phyloP scores from a whole-genome alignment of 352 stramenopile species.

The Halophytophthora polymorphica region DNA sequence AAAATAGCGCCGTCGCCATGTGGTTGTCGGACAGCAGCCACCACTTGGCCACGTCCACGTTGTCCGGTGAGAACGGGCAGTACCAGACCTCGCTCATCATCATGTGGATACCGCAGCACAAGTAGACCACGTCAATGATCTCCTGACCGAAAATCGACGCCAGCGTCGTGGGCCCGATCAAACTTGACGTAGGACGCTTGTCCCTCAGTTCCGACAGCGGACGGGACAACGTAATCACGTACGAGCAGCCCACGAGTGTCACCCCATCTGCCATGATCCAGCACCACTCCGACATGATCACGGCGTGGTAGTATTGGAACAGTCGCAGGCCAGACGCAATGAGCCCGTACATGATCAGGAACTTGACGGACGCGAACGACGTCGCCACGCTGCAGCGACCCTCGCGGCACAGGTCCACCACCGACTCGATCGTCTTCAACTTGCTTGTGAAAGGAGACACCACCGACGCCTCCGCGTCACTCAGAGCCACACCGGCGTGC shows the following conservation, averaged over 20 bases:
- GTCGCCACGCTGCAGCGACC: slow-evolving; percentile 78
- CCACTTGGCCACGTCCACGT: slow-evolving; percentile 23
- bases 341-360: slow-evolving; percentile 88
- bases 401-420: slow-evolving; percentile 79
- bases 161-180: slow-evolving; percentile 43
- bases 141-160: slow-evolving; percentile 32
- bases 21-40: slow-evolving; percentile 29
- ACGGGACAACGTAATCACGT: slow-evolving; percentile 58
- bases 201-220: slow-evolving; percentile 25
- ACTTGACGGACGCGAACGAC: slow-evolving; percentile 82
- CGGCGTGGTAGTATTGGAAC: slow-evolving; percentile 57
- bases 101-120: slow-evolving; percentile 17
- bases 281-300: slow-evolving; percentile 64
- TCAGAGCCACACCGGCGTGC: slow-evolving; percentile 78
- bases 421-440: slow-evolving; percentile 69
- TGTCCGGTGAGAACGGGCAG: slow-evolving; percentile 22
- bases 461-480: slow-evolving; percentile 68
- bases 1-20: slow-evolving; percentile 27
- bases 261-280: slow-evolving; percentile 72
- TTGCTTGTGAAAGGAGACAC: slow-evolving; percentile 86
- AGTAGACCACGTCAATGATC: slow-evolving; percentile 41
- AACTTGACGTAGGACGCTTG: slow-evolving; percentile 38
- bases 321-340: slow-evolving; percentile 58
- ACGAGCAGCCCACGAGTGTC: slow-evolving; percentile 60
- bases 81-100: slow-evolving; percentile 22